These are phyloP conservation scores for Cyberlindnera maritima DNA, from an alignment of 805 yeast genomes.

Conservation along the genomic window DNA sequence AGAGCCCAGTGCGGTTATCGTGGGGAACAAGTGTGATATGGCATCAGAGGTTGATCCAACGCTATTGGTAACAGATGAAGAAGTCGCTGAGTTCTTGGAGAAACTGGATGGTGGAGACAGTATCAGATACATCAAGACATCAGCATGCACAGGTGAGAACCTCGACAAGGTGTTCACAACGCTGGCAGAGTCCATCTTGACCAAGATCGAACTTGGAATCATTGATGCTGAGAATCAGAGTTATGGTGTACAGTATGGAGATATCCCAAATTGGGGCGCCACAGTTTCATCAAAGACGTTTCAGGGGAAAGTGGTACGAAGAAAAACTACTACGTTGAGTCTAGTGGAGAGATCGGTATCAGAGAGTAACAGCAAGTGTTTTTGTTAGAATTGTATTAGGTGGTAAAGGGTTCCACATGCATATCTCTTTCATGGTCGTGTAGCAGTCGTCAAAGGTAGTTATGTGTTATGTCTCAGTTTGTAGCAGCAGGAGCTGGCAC, in stretches of 20 bases:
- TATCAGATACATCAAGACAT: constrained; percentile 31
- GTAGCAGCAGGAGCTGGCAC: neutral
- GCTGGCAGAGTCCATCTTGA: constrained; percentile 38
- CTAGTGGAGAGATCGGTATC: constrained; percentile 16
- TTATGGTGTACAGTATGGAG: constrained; percentile 53
- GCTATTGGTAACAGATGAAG: constrained; percentile 31
- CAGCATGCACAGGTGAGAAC: constrained; percentile 41
- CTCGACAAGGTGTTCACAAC: constrained; percentile 39
- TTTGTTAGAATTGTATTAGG: constrained; percentile 4
- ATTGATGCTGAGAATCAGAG: constrained; percentile 45
- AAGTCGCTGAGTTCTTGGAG: constrained; percentile 32
- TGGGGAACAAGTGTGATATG: constrained; percentile 36
- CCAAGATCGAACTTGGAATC: constrained; percentile 46
- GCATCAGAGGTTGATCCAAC: constrained; percentile 25
- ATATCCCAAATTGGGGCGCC: constrained; percentile 27
- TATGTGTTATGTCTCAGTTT: neutral
- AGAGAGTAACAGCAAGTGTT: constrained; percentile 8
- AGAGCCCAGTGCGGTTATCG: constrained; percentile 30
- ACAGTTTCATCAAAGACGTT: constrained; percentile 9
- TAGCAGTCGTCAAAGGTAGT: neutral
- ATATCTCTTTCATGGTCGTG: neutral
- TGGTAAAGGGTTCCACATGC: too few species aligned
- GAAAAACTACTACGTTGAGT: constrained; percentile 19
- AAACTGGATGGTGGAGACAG: constrained; percentile 29
- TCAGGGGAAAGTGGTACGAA: constrained; percentile 7